These are phyloP conservation scores for Pseudogymnoascus sp. DNA, from an alignment of 2,329 filamentous ascomycete genomes.

Conservation along the genomic window DNA sequence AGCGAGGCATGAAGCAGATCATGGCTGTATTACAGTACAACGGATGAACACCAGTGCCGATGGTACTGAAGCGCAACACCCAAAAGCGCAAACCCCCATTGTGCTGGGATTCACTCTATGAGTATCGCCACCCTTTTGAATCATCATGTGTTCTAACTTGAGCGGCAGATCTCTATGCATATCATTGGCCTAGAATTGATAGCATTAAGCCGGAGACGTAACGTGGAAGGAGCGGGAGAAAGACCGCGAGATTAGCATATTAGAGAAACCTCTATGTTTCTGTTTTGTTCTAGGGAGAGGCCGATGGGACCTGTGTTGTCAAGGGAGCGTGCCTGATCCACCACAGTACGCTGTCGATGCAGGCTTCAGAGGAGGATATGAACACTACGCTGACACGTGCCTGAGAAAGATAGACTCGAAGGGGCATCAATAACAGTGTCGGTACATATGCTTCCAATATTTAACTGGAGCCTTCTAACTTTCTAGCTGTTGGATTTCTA, in stretches of 20 bases:
- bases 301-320: not conserved
- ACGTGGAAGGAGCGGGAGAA: not conserved
- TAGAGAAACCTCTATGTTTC: not conserved
- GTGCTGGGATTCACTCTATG: not conserved
- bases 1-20: not conserved
- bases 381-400: not conserved
- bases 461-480: not conserved
- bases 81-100: not conserved
- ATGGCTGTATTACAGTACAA: not conserved
- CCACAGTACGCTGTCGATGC: not conserved
- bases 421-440: not conserved
- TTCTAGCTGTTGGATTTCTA: not conserved
- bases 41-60: not conserved
- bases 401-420: not conserved
- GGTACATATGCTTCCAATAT: not conserved
- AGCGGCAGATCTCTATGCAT: not conserved
- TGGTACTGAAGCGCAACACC: not conserved
- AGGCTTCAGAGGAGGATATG: not conserved
- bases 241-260: not conserved
- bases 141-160: not conserved
- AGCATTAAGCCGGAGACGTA: not conserved
- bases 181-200: not conserved
- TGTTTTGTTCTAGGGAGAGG: not conserved
- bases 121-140: not conserved
- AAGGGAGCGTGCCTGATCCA: not conserved